Base-by-base conservation (phyloP, 768 basidiomycete species). In the Cantharellus anzutake region DNA sequence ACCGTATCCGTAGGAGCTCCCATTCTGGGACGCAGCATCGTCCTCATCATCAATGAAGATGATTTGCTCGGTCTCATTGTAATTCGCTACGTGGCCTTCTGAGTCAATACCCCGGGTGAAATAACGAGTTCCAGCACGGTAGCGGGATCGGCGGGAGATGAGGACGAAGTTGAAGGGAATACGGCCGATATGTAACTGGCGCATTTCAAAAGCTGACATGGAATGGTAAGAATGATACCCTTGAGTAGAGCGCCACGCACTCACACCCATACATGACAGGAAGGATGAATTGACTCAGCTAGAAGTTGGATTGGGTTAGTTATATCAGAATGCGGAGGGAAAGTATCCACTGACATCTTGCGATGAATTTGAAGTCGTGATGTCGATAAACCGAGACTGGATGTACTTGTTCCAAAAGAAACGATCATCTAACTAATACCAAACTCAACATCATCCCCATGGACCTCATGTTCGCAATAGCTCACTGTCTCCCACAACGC, bases 371-470 rank as follows among this genome's bases (percentile, higher is more conserved):
- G 73, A 70, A 41, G 70, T 73, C 4, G 74, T 75, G 42, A 70
- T 67, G 67, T 80, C 80, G 60, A 84, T 83, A 62, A 90, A 71
- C 63, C 78, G 76, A 11, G 75, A 71, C 62, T 83, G 81, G 61
- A 85, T 67, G 56, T 63, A 86, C 80, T 81, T 86, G 71, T 99
- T 99, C 94, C 94, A 99, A 72, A 98, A 98, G 73, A 99, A 99
- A 63, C 93, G 78, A 67, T 96, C 91, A 64, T 99, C 96, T 42
- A 37, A 52, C 42, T 55, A 7, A 55, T 55, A 44, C 41, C 40
- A 11, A 48, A 42, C 58, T 51, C 42, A 58, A 41, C 56, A 57
- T 14, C 37, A 58, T 52, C 20, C 20, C 20, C 20, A 29, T 29
- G 20, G 20, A 29, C 20, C 41, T 3, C 39, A 58, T 39, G 35